These are phyloP conservation scores for Pseudisothecium myosuroides DNA, from an alignment of 225 moss, liverwort and hornwort genomes.

Conservation along the genomic window DNA sequence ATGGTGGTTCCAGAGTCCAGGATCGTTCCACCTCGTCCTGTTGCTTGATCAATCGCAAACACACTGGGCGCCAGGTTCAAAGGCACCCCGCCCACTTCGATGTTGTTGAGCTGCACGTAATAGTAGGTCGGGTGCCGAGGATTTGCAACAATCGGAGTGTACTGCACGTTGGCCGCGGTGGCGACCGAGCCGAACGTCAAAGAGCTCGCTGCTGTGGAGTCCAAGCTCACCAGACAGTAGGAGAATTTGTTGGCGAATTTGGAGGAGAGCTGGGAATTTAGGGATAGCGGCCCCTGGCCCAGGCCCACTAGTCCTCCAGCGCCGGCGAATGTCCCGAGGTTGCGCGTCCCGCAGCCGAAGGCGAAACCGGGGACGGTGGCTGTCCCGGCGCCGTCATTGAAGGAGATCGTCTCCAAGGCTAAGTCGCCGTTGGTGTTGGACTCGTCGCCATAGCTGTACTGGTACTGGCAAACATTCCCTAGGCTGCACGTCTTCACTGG, in stretches of 20 bases:
- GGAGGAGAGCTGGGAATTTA: conserved; percentile 39
- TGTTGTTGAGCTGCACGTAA: conserved; percentile 28
- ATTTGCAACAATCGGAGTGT: conserved; percentile 41
- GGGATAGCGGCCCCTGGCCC: conserved; percentile 50
- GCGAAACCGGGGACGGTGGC: conserved; percentile 28
- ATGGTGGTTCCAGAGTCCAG: conserved; percentile 82
- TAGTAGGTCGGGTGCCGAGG: conserved; percentile 41
- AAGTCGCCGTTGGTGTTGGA: conserved; percentile 48
- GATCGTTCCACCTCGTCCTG: conserved; percentile 60
- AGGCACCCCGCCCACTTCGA: conserved; percentile 24
- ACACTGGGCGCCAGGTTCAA: conserved; percentile 12
- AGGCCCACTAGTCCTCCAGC: conserved; percentile 58
- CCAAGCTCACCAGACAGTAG: conserved; percentile 50
- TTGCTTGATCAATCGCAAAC: conserved; percentile 28
- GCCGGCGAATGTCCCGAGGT: conserved; percentile 40
- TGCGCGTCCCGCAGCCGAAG: conserved; percentile 49
- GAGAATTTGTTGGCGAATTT: conserved; percentile 50
- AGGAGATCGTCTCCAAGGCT: conserved; percentile 27
- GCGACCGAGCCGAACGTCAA: conserved; percentile 30
- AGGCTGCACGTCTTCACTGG: conserved; percentile 23
- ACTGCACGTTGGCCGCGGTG: conserved; percentile 14
- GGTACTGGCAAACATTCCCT: conserved; percentile 31
- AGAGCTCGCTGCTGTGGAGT: conserved; percentile 21
- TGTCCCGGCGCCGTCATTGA: background rate
- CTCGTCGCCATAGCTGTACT: conserved; percentile 54